phyloP scores from a whole-genome alignment of 768 basidiomycete species.

The Leccinum boreale region DNA sequence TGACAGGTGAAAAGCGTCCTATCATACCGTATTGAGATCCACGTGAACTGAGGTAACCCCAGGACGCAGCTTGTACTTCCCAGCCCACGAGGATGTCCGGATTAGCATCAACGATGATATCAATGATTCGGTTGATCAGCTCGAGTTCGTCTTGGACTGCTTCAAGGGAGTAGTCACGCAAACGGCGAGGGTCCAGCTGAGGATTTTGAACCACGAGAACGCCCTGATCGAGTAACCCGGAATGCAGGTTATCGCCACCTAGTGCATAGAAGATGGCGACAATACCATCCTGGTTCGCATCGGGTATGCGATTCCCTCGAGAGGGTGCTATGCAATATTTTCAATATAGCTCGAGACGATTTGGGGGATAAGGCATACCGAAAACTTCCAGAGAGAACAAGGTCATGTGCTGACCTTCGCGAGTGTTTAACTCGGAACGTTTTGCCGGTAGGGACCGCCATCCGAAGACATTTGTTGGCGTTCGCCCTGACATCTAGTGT shows the following conservation, averaged over 20 bases:
- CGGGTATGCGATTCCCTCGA: conserved; percentile 53
- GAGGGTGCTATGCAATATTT: conserved; percentile 49
- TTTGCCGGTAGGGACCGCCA: conserved; percentile 54
- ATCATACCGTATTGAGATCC: conserved; percentile 62
- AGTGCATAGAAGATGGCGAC: conserved; percentile 71
- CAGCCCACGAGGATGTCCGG: conserved; percentile 92
- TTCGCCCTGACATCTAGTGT: conserved; percentile 67
- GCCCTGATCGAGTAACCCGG: conserved; percentile 36
- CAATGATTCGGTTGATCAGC: conserved; percentile 71
- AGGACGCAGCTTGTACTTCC: conserved; percentile 85
- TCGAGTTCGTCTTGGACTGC: conserved; percentile 70
- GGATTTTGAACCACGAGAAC: conserved; percentile 50
- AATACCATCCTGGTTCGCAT: conserved; percentile 57
- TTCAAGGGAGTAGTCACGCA: conserved; percentile 48
- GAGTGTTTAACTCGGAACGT: conserved; percentile 37
- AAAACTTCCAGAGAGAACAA: conserved; percentile 83
- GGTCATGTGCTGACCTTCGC: conserved; percentile 73
- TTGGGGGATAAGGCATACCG: conserved; percentile 47
- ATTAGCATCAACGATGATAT: conserved; percentile 72
- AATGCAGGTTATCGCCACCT: conserved; percentile 41
- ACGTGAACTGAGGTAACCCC: conserved; percentile 85
- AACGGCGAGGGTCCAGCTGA: conserved; percentile 37
- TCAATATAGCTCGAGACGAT: not conserved
- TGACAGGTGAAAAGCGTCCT: not conserved
- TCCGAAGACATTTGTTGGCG: conserved; percentile 70